These are phyloP conservation scores for Xylariaceae sp. DNA, from an alignment of 2,329 filamentous ascomycete genomes.

Conservation along the genomic window DNA sequence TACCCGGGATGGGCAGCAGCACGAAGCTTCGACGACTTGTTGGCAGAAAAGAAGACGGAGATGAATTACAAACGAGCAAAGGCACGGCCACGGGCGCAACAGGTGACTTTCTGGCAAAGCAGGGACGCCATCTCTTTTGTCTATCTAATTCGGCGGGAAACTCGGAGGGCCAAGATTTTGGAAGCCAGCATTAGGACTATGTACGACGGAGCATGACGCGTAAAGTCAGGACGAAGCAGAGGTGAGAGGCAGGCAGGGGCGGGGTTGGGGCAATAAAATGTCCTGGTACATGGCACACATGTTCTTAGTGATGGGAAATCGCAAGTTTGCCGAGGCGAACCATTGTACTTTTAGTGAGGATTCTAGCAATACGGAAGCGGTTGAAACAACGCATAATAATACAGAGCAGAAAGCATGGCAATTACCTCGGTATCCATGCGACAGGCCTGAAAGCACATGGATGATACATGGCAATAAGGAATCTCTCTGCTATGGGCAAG, in stretches of 20 bases:
- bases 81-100: conserved; percentile 8
- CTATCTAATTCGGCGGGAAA: conserved; percentile 25
- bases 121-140: conserved; percentile 25
- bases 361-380: conserved; percentile 28
- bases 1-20: background rate
- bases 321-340: conserved; percentile 19
- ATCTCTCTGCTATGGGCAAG: background rate
- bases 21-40: background rate
- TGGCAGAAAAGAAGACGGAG: background rate
- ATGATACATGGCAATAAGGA: background rate
- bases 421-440: background rate
- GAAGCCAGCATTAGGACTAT: conserved; percentile 30
- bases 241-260: conserved; percentile 3
- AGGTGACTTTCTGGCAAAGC: conserved; percentile 17
- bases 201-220: conserved; percentile 27
- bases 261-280: conserved; percentile 20
- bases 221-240: conserved; percentile 16
- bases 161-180: conserved; percentile 27
- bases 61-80: conserved; percentile 1
- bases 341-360: conserved; percentile 33
- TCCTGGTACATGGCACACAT: conserved; percentile 20
- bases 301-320: conserved; percentile 1
- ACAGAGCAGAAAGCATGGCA: conserved; percentile 13
- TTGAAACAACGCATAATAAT: conserved; percentile 22
- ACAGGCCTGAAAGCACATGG: background rate